phyloP scores from a whole-genome alignment of 495 filamentous ascomycete species.

The Aspergillus asperescens region DNA sequence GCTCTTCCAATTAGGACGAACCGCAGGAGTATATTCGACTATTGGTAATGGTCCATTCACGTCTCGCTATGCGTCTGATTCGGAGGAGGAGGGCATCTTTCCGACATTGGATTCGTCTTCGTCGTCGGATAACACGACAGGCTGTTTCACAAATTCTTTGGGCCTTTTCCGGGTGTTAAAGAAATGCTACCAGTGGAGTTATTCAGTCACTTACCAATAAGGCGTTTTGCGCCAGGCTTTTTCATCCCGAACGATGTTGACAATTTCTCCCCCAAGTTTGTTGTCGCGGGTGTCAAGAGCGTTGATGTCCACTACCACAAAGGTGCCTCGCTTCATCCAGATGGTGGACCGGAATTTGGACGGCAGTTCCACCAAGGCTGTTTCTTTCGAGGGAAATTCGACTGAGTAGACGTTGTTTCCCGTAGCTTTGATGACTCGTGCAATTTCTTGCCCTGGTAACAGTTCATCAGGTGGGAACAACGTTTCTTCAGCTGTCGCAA shows the following conservation, averaged over 20 bases:
- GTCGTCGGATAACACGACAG: conserved; percentile 41
- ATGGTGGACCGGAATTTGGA: conserved; percentile 80
- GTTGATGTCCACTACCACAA: conserved; percentile 72
- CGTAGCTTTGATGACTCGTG: conserved; percentile 69
- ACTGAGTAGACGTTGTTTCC: conserved; percentile 76
- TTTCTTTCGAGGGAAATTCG: conserved; percentile 12
- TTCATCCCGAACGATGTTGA: conserved; percentile 89
- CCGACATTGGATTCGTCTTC: conserved; percentile 76
- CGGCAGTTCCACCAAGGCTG: conserved; percentile 52
- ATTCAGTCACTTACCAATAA: conserved; percentile 65
- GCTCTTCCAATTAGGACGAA: not conserved
- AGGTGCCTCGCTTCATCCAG: conserved; percentile 84
- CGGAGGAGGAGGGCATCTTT: conserved; percentile 74
- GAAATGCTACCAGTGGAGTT: conserved; percentile 7
- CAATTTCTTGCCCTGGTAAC: conserved; percentile 59
- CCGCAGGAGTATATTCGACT: not conserved
- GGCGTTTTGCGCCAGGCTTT: conserved; percentile 81
- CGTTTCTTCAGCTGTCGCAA: conserved; percentile 69
- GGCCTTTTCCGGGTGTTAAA: conserved; percentile 53
- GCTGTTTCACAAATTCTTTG: conserved; percentile 65
- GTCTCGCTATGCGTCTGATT: conserved; percentile 36
- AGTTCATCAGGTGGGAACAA: conserved; percentile 66
- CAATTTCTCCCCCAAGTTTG: conserved; percentile 80
- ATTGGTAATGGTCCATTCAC: not conserved
- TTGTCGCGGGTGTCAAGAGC: conserved; percentile 64